Percentiles rank a stretch among this genome's conserved stretches.
Evolutionary conservation across 1,139 yeast species (phyloP).

Genomic region (Protomyces lactucae-debilis): DNA sequence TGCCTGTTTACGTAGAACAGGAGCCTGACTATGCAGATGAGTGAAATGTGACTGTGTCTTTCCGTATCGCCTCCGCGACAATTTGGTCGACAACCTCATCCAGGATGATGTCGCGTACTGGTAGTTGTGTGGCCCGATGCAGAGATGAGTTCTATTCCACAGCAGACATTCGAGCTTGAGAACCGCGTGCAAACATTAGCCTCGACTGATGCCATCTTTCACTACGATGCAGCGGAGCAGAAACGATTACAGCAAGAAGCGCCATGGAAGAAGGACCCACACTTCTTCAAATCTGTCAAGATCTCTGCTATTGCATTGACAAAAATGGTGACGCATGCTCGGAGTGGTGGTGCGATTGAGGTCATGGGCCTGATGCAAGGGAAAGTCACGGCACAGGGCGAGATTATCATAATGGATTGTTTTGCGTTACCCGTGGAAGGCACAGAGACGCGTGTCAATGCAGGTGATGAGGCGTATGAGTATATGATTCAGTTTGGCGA

Average conservation of each 20-base stretch:
- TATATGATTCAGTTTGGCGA: constrained; percentile 83
- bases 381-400: constrained; percentile 49
- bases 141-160: constrained; percentile 19
- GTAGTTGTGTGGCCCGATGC: neutral
- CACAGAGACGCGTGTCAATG: constrained; percentile 92
- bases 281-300: constrained; percentile 61
- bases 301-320: constrained; percentile 70
- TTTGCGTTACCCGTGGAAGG: constrained; percentile 92
- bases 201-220: constrained; percentile 36
- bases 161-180: constrained; percentile 41
- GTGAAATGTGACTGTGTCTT: too few species aligned
- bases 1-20: too few species aligned
- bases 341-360: constrained; percentile 83
- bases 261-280: constrained; percentile 51
- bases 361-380: constrained; percentile 96
- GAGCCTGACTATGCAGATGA: too few species aligned
- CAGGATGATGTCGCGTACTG: too few species aligned
- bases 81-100: too few species aligned
- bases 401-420: constrained; percentile 71
- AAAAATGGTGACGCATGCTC: constrained; percentile 75
- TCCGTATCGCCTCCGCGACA: too few species aligned
- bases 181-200: constrained; percentile 35
- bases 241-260: constrained; percentile 35
- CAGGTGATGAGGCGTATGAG: constrained; percentile 89
- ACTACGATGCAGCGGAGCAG: constrained; percentile 38